Conservation (phyloP, 768 basidiomycete genomes). For the Boletus pseudopeckii region DNA sequence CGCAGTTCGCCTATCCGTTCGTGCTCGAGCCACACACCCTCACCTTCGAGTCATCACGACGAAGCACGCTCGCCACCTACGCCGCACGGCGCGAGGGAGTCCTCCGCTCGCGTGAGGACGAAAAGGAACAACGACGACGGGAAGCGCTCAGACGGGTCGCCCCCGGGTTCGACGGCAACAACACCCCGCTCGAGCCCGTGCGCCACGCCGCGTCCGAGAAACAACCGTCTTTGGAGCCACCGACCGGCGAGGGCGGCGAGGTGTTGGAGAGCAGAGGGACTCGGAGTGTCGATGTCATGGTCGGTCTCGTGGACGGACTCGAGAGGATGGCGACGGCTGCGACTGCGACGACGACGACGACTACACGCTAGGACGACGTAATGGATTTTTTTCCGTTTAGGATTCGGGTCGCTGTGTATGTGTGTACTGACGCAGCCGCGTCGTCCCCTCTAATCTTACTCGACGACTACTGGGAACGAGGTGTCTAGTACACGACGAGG, state of each 20-base stretch:
- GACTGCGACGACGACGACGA: neutral
- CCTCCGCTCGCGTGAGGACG: constrained; percentile 69
- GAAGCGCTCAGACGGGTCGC: constrained; percentile 76
- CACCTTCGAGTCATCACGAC: constrained; percentile 69
- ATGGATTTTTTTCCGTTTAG: neutral
- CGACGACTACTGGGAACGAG: neutral
- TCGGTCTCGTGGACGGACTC: constrained; percentile 76
- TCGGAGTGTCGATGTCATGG: constrained; percentile 59
- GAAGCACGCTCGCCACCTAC: constrained; percentile 62
- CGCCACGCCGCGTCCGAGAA: constrained; percentile 18
- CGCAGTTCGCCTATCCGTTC: constrained; percentile 94
- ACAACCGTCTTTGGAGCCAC: neutral
- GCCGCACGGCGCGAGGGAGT: constrained; percentile 67
- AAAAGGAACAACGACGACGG: constrained; percentile 58
- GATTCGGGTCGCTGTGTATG: neutral
- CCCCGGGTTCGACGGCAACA: constrained; percentile 76
- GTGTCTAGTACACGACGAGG: neutral
- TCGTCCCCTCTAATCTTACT: neutral
- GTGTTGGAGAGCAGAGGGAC: neutral
- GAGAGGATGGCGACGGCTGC: constrained; percentile 52
- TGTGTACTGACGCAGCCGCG: neutral
- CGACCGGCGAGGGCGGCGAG: neutral
- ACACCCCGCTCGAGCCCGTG: constrained; percentile 43
- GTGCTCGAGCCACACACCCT: constrained; percentile 86
- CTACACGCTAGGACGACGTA: neutral